These are phyloP conservation scores for Aegilops longissima DNA, from an alignment of 176 grass and related monocot species.

Conservation along the genomic window DNA sequence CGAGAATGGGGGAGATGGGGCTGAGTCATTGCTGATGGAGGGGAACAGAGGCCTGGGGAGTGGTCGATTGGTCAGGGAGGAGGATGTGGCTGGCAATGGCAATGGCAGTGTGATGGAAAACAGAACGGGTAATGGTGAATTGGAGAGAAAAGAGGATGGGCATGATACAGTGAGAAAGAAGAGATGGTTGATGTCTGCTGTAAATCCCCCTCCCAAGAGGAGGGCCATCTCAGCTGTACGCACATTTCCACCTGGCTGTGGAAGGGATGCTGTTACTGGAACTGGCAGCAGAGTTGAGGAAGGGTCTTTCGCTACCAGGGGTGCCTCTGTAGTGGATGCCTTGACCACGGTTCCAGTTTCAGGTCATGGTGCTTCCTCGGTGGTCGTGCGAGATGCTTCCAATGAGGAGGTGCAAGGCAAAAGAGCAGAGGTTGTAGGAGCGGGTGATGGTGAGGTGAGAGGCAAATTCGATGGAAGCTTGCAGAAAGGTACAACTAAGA, in stretches of 20 bases:
- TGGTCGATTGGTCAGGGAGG: not conserved
- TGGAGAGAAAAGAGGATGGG: conserved; percentile 6
- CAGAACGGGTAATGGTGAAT: not conserved
- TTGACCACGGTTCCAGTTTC: not conserved
- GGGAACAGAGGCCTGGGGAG: not conserved
- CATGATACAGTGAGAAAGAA: conserved; percentile 26
- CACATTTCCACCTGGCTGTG: conserved; percentile 53
- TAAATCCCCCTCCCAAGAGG: conserved; percentile 53
- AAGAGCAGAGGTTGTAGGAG: conserved; percentile 9
- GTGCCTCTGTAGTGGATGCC: conserved; percentile 10
- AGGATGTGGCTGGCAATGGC: not conserved
- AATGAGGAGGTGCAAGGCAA: conserved; percentile 13
- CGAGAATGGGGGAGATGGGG: not conserved
- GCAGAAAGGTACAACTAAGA: not conserved
- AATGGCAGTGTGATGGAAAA: conserved; percentile 1
- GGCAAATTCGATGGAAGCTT: conserved; percentile 8
- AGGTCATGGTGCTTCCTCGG: not conserved
- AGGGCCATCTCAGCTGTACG: conserved; percentile 43
- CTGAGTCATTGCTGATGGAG: not conserved
- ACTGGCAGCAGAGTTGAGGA: not conserved
- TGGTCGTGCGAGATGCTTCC: not conserved
- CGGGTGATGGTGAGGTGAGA: not conserved
- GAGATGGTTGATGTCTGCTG: conserved; percentile 39
- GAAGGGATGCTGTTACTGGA: conserved; percentile 5
- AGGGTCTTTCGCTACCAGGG: not conserved